phyloP scores from a whole-genome alignment of 129 eudicot species.

The Gnaphalium uliginosum region DNA sequence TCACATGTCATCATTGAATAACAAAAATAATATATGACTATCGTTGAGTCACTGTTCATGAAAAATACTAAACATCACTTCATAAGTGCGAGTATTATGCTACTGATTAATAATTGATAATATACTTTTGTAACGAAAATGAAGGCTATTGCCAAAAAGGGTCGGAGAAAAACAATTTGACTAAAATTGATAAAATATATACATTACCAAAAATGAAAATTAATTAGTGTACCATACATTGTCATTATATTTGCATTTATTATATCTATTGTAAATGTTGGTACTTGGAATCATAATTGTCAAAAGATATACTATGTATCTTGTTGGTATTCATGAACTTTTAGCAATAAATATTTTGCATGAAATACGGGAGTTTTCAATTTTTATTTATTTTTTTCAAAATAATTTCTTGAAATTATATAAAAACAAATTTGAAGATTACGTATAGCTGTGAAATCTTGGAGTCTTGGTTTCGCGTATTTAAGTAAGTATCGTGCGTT shows the following conservation, averaged over 20 bases:
- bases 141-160: neutral
- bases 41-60: too few relatives aligned
- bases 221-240: neutral
- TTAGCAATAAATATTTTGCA: constrained; percentile 1
- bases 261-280: neutral
- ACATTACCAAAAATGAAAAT: neutral
- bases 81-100: too few relatives aligned
- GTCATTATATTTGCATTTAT: neutral
- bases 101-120: neutral
- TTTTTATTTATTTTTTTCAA: neutral
- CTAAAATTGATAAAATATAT: neutral
- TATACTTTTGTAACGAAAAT: neutral
- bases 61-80: too few relatives aligned
- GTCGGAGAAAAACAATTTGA: neutral
- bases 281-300: too few relatives aligned
- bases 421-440: too few relatives aligned
- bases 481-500: neutral
- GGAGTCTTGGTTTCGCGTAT: neutral
- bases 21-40: too few relatives aligned
- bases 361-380: neutral
- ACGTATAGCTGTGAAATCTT: neutral
- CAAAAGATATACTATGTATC: neutral
- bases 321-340: neutral
- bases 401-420: too few relatives aligned
- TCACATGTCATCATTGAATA: too few relatives aligned